Percentiles rank a stretch among this genome's conserved stretches.
Evolutionary conservation across 2,329 filamentous ascomycete genomes (phyloP).

Genomic region (Fusarium sp.): DNA sequence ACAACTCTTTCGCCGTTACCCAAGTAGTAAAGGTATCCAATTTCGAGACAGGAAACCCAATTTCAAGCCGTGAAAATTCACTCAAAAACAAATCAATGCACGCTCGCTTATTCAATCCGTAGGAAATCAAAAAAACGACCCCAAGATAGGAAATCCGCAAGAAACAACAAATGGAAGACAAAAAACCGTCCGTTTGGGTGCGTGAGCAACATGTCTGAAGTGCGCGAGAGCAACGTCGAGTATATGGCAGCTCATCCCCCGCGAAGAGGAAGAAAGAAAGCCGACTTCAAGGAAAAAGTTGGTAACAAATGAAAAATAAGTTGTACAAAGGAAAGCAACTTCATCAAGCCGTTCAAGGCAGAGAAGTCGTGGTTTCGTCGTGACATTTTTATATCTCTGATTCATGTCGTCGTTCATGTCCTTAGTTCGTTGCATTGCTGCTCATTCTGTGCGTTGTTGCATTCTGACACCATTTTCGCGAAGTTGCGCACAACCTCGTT

Average conservation of each 20-base stretch:
- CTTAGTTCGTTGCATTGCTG: slow-evolving; percentile 60
- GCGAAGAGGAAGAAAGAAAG: slow-evolving; percentile 43
- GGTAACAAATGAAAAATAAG: slow-evolving; percentile 32
- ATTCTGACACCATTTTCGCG: slow-evolving; percentile 88
- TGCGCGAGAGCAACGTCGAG: slow-evolving; percentile 53
- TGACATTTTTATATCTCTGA: slow-evolving; percentile 49
- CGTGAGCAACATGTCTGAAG: slow-evolving; percentile 64
- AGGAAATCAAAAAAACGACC: slow-evolving; percentile 50
- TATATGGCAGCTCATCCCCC: slow-evolving; percentile 50
- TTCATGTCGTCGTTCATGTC: slow-evolving; percentile 55
- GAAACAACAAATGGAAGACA: slow-evolving; percentile 51
- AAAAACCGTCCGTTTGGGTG: slow-evolving; percentile 57
- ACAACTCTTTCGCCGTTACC: slow-evolving; percentile 40
- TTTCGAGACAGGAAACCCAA: slow-evolving; percentile 44
- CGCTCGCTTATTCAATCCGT: slow-evolving; percentile 56
- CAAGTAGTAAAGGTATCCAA: slow-evolving; percentile 44
- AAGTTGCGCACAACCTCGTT: slow-evolving; percentile 93
- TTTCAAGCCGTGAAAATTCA: slow-evolving; percentile 50
- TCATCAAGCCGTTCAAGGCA: slow-evolving; percentile 39
- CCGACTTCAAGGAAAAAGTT: slow-evolving; percentile 44
- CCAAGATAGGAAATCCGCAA: slow-evolving; percentile 51
- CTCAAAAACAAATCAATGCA: slow-evolving; percentile 51
- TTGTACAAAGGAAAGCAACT: slow-evolving; percentile 25
- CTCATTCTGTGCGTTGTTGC: slow-evolving; percentile 64
- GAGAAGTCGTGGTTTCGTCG: slow-evolving; percentile 51